A percentile compares a stretch with the other conserved stretches of the same genome.
Conservation (phyloP, 148 eudicot species). For the Salicornia ramosissima region DNA sequence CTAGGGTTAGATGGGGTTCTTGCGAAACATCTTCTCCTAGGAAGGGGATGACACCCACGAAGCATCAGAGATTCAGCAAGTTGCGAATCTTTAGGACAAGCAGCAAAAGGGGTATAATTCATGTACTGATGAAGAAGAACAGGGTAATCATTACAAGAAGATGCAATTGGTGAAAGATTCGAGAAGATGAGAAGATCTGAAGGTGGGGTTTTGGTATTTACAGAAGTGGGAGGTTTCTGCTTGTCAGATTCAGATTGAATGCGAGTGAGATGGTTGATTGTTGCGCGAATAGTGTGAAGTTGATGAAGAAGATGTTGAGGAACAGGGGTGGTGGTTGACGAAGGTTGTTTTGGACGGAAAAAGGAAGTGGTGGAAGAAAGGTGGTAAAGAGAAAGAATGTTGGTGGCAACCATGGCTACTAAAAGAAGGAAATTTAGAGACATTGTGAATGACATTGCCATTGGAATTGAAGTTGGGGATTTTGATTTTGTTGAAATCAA, state of each 20-base stretch:
- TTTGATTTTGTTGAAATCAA: no score
- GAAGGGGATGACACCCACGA: constrained; percentile 86
- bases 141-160: constrained; percentile 58
- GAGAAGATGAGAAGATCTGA: constrained; percentile 67
- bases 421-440: constrained; percentile 63
- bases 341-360: constrained; percentile 34
- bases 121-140: constrained; percentile 64
- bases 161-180: constrained; percentile 56
- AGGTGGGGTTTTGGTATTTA: constrained; percentile 19
- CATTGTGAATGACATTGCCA: constrained; percentile 72
- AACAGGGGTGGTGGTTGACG: constrained; percentile 23
- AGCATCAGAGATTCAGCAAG: constrained; percentile 70
- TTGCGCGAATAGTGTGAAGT: constrained; percentile 81
- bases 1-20: constrained; percentile 28
- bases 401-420: constrained; percentile 85
- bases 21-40: constrained; percentile 69
- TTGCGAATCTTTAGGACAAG: constrained; percentile 44
- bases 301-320: constrained; percentile 78
- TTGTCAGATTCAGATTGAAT: constrained; percentile 37
- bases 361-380: constrained; percentile 52
- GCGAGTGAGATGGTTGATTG: constrained; percentile 87
- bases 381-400: constrained; percentile 82
- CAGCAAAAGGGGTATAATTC: constrained; percentile 59
- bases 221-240: constrained; percentile 3
- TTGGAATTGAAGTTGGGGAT: neutral